Evolutionary conservation across 176 grass and related monocot genomes (phyloP), one percentile per base, ranked within the genome.

Genomic region (Secale cereale): DNA sequence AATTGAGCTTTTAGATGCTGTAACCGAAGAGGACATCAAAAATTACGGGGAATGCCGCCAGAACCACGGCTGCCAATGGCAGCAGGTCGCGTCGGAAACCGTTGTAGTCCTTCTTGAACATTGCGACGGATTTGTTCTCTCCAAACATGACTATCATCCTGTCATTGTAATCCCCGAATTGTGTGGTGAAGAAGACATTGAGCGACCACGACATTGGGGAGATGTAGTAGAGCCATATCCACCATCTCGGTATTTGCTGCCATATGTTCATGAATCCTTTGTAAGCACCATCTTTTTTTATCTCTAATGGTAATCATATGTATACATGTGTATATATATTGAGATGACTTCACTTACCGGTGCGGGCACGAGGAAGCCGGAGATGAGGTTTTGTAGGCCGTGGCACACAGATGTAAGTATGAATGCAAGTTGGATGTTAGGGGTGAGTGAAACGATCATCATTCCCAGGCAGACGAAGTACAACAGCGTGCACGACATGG

Each of bases 241-340:
- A 97, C 94, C 94, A 97, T 83, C 78, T 86, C 2, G 92, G 94
- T 77, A 97, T 94, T 97, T 89, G 80, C 92, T 97, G 90, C 86
- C 90, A 79, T 56, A 68, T 59, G 35, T 81, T 23, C 33, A 81
- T 10, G 20, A 15, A 10, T 69, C 52, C 2, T 8, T 25, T 6
- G 1, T 33, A 12, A 57, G 45, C 7, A 33, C 28, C 13, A 83
- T 30, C 41, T 1, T 10, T 71, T 69, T 60, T 69, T 29, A 41
- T 80, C 3, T 1, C 27, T 23, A 41, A 36, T n/a, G 8, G 43
- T 46, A 63, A 10, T 62, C 52, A 23, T 45, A 46, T 48, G 26
- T 17, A 27, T 50, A 50, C 1, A 29, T 48, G 40, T 33, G 26
- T 70, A 50, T 17, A 50, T 50, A 6, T 50, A 50, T 50, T 7